phyloP scores from a whole-genome alignment of 2,329 filamentous ascomycete species.

The Alternaria sp. region DNA sequence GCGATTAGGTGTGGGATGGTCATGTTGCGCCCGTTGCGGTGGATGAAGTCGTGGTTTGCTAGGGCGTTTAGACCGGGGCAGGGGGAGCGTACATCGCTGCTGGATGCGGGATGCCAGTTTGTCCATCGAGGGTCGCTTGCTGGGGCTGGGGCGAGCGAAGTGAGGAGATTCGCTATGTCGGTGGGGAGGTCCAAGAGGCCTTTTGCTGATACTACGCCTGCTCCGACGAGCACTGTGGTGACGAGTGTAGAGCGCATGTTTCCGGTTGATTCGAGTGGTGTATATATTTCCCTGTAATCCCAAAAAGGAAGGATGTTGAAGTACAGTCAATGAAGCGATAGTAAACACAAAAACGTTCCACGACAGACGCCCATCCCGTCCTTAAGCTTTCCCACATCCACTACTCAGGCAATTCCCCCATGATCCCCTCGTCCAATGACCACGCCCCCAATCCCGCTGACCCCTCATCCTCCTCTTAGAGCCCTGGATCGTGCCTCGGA shows the following conservation, averaged over 20 bases:
- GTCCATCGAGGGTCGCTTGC: conserved; percentile 20
- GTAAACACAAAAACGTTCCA: neutral
- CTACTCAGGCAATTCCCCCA: neutral
- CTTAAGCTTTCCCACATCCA: neutral
- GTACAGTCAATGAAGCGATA: neutral
- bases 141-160: conserved; percentile 14
- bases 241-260: neutral
- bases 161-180: conserved; percentile 13
- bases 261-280: no score
- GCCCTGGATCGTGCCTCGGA: neutral
- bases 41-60: conserved; percentile 28
- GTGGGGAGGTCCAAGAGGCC: conserved; percentile 13
- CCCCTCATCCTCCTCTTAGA: neutral
- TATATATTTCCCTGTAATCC: neutral
- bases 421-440: neutral
- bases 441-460: neutral
- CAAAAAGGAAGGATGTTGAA: neutral
- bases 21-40: conserved; percentile 18
- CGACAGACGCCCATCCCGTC: neutral
- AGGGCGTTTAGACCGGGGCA: conserved; percentile 25
- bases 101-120: conserved; percentile 13
- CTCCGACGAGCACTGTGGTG: neutral
- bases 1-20: conserved; percentile 23
- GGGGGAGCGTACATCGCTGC: conserved; percentile 22
- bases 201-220: neutral